Conservation (phyloP, 192 early-diverging fungal species). For the Gigaspora rosea region DNA sequence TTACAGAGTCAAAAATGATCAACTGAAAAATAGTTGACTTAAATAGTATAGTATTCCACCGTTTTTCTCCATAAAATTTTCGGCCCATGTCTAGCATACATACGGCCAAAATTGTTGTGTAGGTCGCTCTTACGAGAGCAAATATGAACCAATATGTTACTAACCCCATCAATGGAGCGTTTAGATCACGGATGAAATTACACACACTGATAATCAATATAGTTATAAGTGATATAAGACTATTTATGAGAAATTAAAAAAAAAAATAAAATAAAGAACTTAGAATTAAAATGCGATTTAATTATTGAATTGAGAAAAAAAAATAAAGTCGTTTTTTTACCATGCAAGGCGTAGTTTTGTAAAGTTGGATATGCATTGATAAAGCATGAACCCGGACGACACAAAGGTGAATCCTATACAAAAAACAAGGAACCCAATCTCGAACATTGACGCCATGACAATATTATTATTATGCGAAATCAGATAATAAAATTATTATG, state of each 20-base stretch:
- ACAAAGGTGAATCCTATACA: not conserved
- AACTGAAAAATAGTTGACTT: slow-evolving; percentile 1
- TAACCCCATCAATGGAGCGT: not conserved
- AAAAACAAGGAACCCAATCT: too few species aligned
- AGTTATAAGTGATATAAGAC: not conserved
- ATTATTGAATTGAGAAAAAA: not conserved
- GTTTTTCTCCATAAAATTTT: slow-evolving; percentile 7
- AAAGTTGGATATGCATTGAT: slow-evolving; percentile 8
- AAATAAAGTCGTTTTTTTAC: not conserved
- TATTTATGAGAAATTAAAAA: not conserved
- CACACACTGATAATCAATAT: not conserved
- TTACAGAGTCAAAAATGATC: not conserved
- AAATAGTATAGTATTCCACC: slow-evolving; percentile 8
- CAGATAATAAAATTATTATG: too few species aligned
- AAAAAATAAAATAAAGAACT: not conserved
- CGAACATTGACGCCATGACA: too few species aligned
- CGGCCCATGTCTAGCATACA: slow-evolving; percentile 24
- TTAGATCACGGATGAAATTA: not conserved
- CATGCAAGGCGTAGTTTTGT: slow-evolving; percentile 15
- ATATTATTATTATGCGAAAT: too few species aligned
- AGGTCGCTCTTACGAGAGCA: not conserved
- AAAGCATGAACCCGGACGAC: not conserved
- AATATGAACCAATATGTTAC: slow-evolving; percentile 6
- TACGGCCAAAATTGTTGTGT: slow-evolving; percentile 4
- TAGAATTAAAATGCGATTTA: not conserved